Base-by-base conservation (phyloP, 371 early-diverging fungal species). In the Mortierella sp. region DNA sequence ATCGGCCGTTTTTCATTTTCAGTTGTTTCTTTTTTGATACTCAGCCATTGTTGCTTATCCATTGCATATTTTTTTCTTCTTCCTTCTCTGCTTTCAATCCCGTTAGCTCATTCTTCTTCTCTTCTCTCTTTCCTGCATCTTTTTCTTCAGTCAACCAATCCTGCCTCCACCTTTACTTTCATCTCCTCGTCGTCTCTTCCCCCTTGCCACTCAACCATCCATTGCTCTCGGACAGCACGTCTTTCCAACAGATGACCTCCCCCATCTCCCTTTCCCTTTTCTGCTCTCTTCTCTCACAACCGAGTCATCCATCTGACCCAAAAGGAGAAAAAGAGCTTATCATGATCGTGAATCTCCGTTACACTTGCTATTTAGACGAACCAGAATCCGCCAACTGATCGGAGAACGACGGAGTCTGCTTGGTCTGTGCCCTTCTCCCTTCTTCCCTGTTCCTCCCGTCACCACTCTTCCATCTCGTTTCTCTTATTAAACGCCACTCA, bases 1-100 rank as follows among this genome's bases (percentile, higher is more conserved):
- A 68, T 68, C 68, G 68, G 68, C 68, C 68, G 68, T 68, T 68
- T 68, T 21, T 51, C 18, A 21, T 51, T 18, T 51, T 51, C 51
- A 51, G 51, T 51, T 51, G 51, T 51, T 38, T 35, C 21, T 35
- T 38, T 68, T 63, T 68, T 68, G 21, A 68, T 24, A 68, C 68
- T 68, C 68, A 68, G 68, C 11, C 68, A 68, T 38, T 68, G 41
- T 24, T 68, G 68, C 68, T 68, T 68, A 68, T 68, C 68, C 68
- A 68, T 41, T 18, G 35, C 63, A 18, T 63, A 27, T n/a, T 56
- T 27, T 56, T 21, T 29, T 6, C 32, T 35, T 14, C 35, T 16
- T 16, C 32, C 2, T 60, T 58, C 60, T 29, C 16, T 16, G 16
- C 55, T 55, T 41, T 38, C 41, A 68, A 68, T 68, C 41, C 41